Evolutionary conservation across 306 rosid species (phyloP), one percentile per base, ranked within the genome.

Genomic region (Coriaria nepalensis): DNA sequence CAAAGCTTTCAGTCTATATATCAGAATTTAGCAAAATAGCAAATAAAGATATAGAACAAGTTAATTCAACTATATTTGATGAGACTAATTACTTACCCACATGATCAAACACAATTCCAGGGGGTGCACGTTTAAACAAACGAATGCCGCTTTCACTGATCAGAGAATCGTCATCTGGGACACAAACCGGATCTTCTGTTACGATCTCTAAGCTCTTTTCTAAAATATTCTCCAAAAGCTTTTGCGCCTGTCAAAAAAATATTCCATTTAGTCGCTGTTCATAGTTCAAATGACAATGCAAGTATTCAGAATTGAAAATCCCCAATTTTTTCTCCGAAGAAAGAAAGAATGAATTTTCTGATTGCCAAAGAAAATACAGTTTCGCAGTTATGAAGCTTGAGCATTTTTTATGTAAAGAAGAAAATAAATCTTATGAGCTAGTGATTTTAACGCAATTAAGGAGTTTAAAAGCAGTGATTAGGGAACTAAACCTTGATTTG

Each of bases 81-180:
- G 68, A 68, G 56, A 57, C 29, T 20, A 20, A 7, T 56, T 49
- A 54, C 73, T 58, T 66, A 83, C 95, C 90, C 10, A 47, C 51
- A 15, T 53, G 77, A 79, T 90, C 85, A 73, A 79, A 76, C 59
- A 75, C 71, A 34, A 81, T 68, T 37, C 95, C 95, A 9, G 77
- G 81, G 12, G 68, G 78, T 57, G 95, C 72, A 71, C 77, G 71
- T 37, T 77, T 90, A 59, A 90, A 90, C 78, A 90, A 75, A 35
- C 86, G 90, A 53, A 90, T 53, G 45, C 82, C 78, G 20, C 64
- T 67, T 45, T 73, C 95, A 14, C 68, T 35, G 64, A 7, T 55
- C 2, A 53, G 11, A 44, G 78, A 68, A 60, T 76, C 79, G 50
- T 63, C 71, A 58, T 69, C 55, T 9, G 56, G 60, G 60, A 48